These are phyloP conservation scores for Solanum tarapatanum DNA, from an alignment of 257 asterid genomes.

Conservation along the genomic window DNA sequence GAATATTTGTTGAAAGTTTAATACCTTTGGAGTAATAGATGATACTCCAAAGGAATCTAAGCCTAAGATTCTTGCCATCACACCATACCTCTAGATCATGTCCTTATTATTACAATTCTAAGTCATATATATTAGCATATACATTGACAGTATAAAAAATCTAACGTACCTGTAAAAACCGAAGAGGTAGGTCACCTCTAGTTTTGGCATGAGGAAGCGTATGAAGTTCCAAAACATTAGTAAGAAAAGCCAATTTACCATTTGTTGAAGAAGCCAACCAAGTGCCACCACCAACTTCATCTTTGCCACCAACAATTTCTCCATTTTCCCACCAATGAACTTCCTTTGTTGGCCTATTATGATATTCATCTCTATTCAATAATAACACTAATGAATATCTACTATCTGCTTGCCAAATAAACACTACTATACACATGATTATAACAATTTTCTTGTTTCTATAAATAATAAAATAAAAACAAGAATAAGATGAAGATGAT, in stretches of 20 bases:
- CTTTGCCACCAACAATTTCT: slow-evolving; percentile 57
- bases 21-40: too few species aligned
- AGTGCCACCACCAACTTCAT: slow-evolving; percentile 64
- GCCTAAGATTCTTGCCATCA: too few species aligned
- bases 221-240: slow-evolving; percentile 54
- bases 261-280: slow-evolving; percentile 63
- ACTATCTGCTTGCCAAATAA: slow-evolving; percentile 59
- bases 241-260: slow-evolving; percentile 51
- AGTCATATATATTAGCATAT: too few species aligned
- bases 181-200: slow-evolving; percentile 56
- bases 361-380: slow-evolving; percentile 74
- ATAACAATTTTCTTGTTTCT: too few species aligned
- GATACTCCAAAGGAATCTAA: too few species aligned
- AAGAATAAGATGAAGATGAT: not conserved
- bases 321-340: slow-evolving; percentile 69
- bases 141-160: not conserved
- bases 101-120: not conserved
- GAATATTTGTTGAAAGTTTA: not conserved
- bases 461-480: not conserved
- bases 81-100: not conserved
- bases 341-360: slow-evolving; percentile 62
- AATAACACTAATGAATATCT: slow-evolving; percentile 51
- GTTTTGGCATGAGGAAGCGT: slow-evolving; percentile 43
- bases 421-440: slow-evolving; percentile 51
- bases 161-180: slow-evolving; percentile 38